A percentile compares a stretch with the other conserved stretches of the same genome.
Evolutionary conservation across 2,329 filamentous ascomycete genomes (phyloP).

Genomic region (Raffaelea arxii): DNA sequence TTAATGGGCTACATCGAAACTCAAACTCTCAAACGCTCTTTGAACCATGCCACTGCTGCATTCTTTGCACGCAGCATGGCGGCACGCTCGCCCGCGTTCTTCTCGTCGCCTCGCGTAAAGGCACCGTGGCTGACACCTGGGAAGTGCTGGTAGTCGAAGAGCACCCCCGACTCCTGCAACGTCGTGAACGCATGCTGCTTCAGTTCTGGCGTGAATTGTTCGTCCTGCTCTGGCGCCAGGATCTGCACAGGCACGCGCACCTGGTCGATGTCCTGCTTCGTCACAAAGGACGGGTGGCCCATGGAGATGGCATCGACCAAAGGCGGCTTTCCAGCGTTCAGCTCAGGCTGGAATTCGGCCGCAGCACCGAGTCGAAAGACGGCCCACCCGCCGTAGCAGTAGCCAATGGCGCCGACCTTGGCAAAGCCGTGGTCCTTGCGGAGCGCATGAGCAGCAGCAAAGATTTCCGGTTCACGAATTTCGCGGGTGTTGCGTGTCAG

Average conservation of each 20-base stretch:
- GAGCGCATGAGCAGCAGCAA: constrained; percentile 25
- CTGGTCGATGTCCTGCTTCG: constrained; percentile 33
- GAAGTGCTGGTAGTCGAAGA: constrained; percentile 42
- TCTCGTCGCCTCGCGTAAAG: constrained; percentile 30
- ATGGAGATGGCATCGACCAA: constrained; percentile 35
- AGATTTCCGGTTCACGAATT: constrained; percentile 27
- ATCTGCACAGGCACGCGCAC: constrained; percentile 40
- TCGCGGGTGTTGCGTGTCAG: constrained; percentile 25
- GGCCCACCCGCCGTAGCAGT: constrained; percentile 43
- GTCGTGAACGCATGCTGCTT: constrained; percentile 31
- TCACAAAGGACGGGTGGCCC: constrained; percentile 34
- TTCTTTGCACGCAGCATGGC: constrained; percentile 38
- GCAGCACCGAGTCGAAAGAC: constrained; percentile 31
- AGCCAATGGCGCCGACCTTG: constrained; percentile 34
- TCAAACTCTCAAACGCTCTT: constrained; percentile 13
- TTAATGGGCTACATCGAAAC: too few relatives aligned
- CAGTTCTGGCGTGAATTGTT: constrained; percentile 30
- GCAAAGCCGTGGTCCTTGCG: constrained; percentile 18
- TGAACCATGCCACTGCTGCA: constrained; percentile 35
- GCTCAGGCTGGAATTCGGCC: constrained; percentile 16
- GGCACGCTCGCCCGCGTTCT: constrained; percentile 26
- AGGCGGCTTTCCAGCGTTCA: constrained; percentile 12
- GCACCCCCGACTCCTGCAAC: constrained; percentile 25
- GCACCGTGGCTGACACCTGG: constrained; percentile 38
- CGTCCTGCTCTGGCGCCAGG: constrained; percentile 38